phyloP scores from a whole-genome alignment of 441 rosid species.

The Pelargonium citronellum region DNA sequence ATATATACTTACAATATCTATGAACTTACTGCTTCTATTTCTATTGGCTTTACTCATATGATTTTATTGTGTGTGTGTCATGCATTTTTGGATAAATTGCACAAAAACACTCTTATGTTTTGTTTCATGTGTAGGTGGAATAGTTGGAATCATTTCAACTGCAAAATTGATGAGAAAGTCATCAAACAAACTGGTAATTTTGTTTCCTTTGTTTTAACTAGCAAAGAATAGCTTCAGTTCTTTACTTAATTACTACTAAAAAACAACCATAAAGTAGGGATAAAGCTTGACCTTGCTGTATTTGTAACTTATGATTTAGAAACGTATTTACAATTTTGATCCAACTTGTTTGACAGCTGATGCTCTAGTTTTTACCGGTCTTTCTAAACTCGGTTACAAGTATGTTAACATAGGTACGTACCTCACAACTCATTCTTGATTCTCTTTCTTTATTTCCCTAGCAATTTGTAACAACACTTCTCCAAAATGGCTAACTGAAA shows the following conservation, averaged over 20 bases:
- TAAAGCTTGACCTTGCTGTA: not conserved
- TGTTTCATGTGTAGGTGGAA: slow-evolving; percentile 52
- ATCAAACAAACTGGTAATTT: slow-evolving; percentile 65
- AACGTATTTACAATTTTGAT: not conserved
- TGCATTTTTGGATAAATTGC: not conserved
- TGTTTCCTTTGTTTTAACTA: not conserved
- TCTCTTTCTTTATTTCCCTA: not conserved
- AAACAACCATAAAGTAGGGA: not conserved
- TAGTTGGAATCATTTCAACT: slow-evolving; percentile 74
- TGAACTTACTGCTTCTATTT: too few species aligned
- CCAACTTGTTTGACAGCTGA: slow-evolving; percentile 49
- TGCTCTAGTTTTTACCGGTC: slow-evolving; percentile 73
- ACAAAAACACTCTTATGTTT: not conserved
- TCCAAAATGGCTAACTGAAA: slow-evolving; percentile 14
- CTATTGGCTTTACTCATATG: not conserved
- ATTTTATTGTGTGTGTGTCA: not conserved
- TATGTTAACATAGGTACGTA: slow-evolving; percentile 76
- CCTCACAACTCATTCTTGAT: not conserved
- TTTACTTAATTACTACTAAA: not conserved
- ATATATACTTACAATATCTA: too few species aligned
- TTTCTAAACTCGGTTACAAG: slow-evolving; percentile 65
- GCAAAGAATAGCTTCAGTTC: not conserved
- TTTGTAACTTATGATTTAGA: not conserved
- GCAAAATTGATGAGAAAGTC: slow-evolving; percentile 52
- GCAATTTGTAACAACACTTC: not conserved